A percentile compares a stretch with the other conserved stretches of the same genome.
Conservation (phyloP, 2,329 filamentous ascomycete genomes). For the Neoarthrinium moseri region DNA sequence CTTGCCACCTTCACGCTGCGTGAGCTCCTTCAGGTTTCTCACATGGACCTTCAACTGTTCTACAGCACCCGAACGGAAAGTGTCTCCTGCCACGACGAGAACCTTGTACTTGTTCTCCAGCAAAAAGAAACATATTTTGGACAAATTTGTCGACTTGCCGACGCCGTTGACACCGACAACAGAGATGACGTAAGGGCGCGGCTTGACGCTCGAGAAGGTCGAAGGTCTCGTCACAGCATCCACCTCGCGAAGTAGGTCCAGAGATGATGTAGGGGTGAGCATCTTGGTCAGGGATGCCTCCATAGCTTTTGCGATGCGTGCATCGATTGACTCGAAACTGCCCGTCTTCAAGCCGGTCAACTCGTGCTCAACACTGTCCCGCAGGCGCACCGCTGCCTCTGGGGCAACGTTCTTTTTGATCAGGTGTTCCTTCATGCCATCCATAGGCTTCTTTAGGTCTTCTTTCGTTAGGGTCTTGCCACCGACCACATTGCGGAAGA, state of each 20-base stretch:
- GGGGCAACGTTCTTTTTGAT: constrained; percentile 94
- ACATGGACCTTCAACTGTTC: constrained; percentile 97
- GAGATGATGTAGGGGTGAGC: constrained; percentile 89
- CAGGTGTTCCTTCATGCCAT: constrained; percentile 93
- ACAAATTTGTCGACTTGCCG: constrained; percentile 95
- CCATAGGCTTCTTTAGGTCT: constrained; percentile 88
- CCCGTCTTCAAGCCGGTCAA: constrained; percentile 87
- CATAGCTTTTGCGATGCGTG: constrained; percentile 82
- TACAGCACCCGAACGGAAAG: constrained; percentile 94
- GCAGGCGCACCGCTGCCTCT: constrained; percentile 88
- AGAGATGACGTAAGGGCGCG: constrained; percentile 92
- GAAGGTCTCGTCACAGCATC: constrained; percentile 71
- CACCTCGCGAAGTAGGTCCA: constrained; percentile 93
- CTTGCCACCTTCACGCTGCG: constrained; percentile 75
- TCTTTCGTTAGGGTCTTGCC: constrained; percentile 88
- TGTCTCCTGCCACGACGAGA: constrained; percentile 91
- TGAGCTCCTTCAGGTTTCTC: constrained; percentile 87
- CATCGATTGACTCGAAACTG: constrained; percentile 85
- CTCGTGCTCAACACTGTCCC: constrained; percentile 87
- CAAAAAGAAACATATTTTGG: constrained; percentile 97
- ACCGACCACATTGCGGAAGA: constrained; percentile 93
- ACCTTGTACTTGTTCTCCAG: constrained; percentile 97
- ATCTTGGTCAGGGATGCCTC: constrained; percentile 92
- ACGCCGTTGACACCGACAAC: constrained; percentile 98
- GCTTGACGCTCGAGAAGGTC: constrained; percentile 58